phyloP scores from a whole-genome alignment of 306 rosid species.

The Begonia fuchsioides region DNA sequence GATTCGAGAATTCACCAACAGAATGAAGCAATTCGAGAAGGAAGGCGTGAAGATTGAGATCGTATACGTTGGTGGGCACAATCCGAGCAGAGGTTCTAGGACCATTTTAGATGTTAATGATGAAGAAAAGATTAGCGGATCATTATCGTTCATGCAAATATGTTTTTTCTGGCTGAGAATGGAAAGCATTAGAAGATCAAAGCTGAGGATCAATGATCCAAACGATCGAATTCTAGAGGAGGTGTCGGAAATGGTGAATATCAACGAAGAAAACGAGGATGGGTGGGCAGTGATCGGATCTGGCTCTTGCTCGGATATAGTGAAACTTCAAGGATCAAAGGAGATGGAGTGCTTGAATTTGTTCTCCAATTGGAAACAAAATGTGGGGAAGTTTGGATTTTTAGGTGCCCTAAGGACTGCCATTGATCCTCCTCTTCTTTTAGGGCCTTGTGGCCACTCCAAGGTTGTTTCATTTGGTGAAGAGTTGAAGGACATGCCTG shows the following conservation, averaged over 20 bases:
- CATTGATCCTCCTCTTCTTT: slow-evolving; percentile 12
- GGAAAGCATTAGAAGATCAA: slow-evolving; percentile 43
- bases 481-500: slow-evolving; percentile 14
- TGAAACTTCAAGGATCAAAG: slow-evolving; percentile 26
- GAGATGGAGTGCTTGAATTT: slow-evolving; percentile 20
- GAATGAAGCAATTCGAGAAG: slow-evolving; percentile 18
- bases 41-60: slow-evolving; percentile 33
- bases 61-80: slow-evolving; percentile 31
- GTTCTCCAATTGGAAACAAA: slow-evolving; percentile 13
- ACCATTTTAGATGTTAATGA: slow-evolving; percentile 10
- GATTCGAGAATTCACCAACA: slow-evolving; percentile 31
- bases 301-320: slow-evolving; percentile 21
- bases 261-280: slow-evolving; percentile 10
- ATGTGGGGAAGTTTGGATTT: slow-evolving; percentile 18
- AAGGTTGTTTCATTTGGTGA: slow-evolving; percentile 14
- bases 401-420: slow-evolving; percentile 17
- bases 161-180: slow-evolving; percentile 48
- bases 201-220: slow-evolving; percentile 14
- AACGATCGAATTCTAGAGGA: slow-evolving; percentile 23
- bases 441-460: slow-evolving; percentile 27
- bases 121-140: slow-evolving; percentile 4
- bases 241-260: slow-evolving; percentile 28
- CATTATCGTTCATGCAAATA: slow-evolving; percentile 16
- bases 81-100: slow-evolving; percentile 11
- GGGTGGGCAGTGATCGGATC: slow-evolving; percentile 45